Conservation (phyloP, 768 basidiomycete genomes). For the Candolleomyces aberdarensis region DNA sequence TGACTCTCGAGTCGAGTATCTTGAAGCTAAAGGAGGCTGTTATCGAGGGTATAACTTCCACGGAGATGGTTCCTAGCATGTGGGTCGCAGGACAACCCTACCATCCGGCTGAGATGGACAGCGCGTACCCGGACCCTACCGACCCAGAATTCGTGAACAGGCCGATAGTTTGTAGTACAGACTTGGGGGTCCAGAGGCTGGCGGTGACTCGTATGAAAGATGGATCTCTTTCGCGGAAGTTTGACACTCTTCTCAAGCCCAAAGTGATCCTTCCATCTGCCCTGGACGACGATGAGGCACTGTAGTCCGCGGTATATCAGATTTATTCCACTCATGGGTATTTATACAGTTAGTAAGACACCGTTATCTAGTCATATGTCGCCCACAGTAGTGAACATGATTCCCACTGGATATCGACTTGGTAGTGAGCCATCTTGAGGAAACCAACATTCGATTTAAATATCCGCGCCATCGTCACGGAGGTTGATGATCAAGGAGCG, state of each 20-base stretch:
- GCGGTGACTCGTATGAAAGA: neutral
- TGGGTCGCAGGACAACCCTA: conserved; percentile 11
- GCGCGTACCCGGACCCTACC: conserved; percentile 20
- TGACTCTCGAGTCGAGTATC: conserved; percentile 3
- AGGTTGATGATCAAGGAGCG: no score
- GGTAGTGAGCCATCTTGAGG: no score
- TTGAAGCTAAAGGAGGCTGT: conserved; percentile 21
- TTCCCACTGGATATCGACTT: no score
- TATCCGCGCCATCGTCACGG: no score
- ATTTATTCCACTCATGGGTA: no score
- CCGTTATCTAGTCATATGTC: no score
- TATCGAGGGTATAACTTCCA: conserved; percentile 26
- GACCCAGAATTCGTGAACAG: neutral
- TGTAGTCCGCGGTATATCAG: no score
- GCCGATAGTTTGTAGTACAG: conserved; percentile 3
- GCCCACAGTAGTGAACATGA: no score
- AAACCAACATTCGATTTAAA: no score
- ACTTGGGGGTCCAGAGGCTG: conserved; percentile 3
- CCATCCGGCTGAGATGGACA: conserved; percentile 18
- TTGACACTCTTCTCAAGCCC: conserved; percentile 10
- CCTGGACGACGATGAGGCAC: conserved; percentile 1
- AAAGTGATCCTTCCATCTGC: conserved; percentile 13
- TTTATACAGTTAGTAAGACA: no score
- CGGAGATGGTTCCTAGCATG: conserved; percentile 17
- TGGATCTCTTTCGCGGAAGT: neutral